Evolutionary conservation across 1,284 basidiomycete species (phyloP), one percentile per base, ranked within the genome.

Genomic region (Austroboletus niveus): DNA sequence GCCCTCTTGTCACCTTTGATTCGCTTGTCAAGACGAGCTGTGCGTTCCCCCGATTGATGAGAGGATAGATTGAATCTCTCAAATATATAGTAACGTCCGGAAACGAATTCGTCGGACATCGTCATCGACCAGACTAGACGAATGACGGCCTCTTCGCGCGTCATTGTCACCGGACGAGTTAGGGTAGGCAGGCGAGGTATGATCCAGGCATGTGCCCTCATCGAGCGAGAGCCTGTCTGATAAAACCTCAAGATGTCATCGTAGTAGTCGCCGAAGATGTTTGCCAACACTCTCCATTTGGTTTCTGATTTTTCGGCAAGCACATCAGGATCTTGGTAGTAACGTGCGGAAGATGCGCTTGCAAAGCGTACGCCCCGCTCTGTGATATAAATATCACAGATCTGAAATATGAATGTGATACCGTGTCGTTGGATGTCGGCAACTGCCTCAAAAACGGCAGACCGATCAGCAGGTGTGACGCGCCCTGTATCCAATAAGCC

Each of bases 401-500:
- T 39, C 52, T 54, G 35, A 36, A 70, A 56, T 2, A 47, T 53
- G 38, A 70, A 67, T 29, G 71, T 51, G 22, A 73, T 47, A 12
- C 69, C 69, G 5, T 67, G 66, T 27, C 59, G 63, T 54, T 77
- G 70, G 11, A 81, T 61, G 42, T 68, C 66, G 3, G 73, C 59
- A 8, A 78, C 53, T 2, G 77, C 72, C 12, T 71, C 69, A 45
- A 73, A 76, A 20, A 80, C 68, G 42, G 71, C 63, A 7, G 61
- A 46, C n/a, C 71, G 67, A 60, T 81, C 80, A 11, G 63, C 57
- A 22, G 30, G 45, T n/a, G 62, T 62, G 35, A 65, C 35, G 1
- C 42, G 45, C 30, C 65, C 69, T 71, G 42, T n/a, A 45, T n/a
- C 0, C 8, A 41, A 52, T 66, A 36, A 65, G 54, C 22, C n/a